These are phyloP conservation scores for Moesziomyces globuligerus DNA, from an alignment of 1,284 basidiomycete genomes.

Conservation along the genomic window DNA sequence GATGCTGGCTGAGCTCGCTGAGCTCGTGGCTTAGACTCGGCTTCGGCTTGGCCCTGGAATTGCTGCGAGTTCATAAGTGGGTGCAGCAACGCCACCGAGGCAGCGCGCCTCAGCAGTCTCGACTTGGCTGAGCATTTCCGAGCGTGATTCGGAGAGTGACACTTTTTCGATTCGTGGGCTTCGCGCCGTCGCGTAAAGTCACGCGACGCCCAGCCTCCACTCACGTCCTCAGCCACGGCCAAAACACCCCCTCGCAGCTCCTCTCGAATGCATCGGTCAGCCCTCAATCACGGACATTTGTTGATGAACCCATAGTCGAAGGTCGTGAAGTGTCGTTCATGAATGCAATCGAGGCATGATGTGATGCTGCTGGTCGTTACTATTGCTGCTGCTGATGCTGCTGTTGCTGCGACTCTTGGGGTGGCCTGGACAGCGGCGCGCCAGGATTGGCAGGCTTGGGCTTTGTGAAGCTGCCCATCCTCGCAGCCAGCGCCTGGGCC, in stretches of 20 bases:
- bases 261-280: too few species aligned
- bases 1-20: conserved; percentile 1
- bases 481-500: conserved; percentile 29
- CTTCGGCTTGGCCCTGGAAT: conserved; percentile 14
- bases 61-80: too few species aligned
- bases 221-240: neutral
- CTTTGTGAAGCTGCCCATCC: conserved; percentile 51
- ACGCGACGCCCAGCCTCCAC: conserved; percentile 16
- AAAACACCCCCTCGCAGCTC: neutral
- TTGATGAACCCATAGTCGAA: too few species aligned
- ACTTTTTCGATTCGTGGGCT: conserved; percentile 10
- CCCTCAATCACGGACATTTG: too few species aligned
- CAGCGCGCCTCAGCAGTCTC: neutral
- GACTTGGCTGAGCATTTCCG: conserved; percentile 1
- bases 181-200: conserved; percentile 39
- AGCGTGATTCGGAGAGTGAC: conserved; percentile 22
- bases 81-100: neutral
- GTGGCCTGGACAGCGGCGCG: conserved; percentile 6
- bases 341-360: too few species aligned
- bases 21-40: conserved; percentile 1
- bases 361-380: too few species aligned
- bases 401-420: conserved; percentile 11
- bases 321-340: too few species aligned
- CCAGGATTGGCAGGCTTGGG: conserved; percentile 16
- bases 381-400: conserved; percentile 2